Evolutionary conservation across 805 yeast genomes (phyloP).

Genomic region (Saccharomycopsis sp.): DNA sequence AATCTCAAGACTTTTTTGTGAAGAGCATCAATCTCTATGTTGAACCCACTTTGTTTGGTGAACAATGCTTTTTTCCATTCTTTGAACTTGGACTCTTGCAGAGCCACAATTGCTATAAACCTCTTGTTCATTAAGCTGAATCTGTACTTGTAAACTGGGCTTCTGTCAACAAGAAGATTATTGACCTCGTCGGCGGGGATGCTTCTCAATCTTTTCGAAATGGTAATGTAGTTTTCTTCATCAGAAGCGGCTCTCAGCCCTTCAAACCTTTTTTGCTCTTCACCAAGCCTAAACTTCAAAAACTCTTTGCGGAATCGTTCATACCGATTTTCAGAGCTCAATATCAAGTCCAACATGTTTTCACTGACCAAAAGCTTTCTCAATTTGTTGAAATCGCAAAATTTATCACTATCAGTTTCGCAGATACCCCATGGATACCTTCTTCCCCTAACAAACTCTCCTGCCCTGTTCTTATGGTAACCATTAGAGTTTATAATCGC

Average conservation of each 20-base stretch:
- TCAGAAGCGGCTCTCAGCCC: constrained; percentile 6
- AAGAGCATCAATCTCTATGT: constrained; percentile 41
- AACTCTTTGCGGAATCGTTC: constrained; percentile 57
- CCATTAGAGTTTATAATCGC: constrained; percentile 55
- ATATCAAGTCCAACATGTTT: constrained; percentile 68
- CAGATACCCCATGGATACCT: constrained; percentile 80
- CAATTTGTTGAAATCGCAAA: constrained; percentile 67
- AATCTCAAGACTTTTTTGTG: constrained; percentile 32
- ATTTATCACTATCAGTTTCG: constrained; percentile 68
- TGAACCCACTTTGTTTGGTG: constrained; percentile 46
- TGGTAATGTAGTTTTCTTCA: constrained; percentile 21
- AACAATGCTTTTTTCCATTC: constrained; percentile 53
- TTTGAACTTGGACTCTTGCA: constrained; percentile 49
- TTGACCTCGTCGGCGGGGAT: constrained; percentile 33
- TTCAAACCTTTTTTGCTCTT: constrained; percentile 6
- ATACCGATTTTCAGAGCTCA: constrained; percentile 68
- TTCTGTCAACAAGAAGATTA: constrained; percentile 32
- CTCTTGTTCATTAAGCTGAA: constrained; percentile 36
- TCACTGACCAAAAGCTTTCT: constrained; percentile 57
- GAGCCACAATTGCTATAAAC: constrained; percentile 34
- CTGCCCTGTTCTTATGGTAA: constrained; percentile 34
- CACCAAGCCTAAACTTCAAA: constrained; percentile 37
- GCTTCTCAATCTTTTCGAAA: constrained; percentile 32
- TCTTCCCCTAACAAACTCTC: constrained; percentile 58
- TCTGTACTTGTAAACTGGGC: constrained; percentile 38